These are phyloP conservation scores for Arbutus unedo DNA, from an alignment of 148 eudicot genomes.

Conservation along the genomic window DNA sequence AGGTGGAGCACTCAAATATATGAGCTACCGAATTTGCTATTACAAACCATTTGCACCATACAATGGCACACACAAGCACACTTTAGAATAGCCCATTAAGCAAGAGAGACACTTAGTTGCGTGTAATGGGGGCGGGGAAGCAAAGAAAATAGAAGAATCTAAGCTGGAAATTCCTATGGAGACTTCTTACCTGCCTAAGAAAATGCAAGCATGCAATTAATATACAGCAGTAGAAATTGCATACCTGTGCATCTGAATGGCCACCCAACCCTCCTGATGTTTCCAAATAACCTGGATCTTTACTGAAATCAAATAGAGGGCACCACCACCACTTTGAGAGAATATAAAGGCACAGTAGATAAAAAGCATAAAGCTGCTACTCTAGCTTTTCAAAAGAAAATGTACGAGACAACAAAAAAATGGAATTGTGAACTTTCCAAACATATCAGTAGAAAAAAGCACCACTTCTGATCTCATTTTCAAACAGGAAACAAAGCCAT, in stretches of 20 bases:
- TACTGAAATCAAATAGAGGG: slow-evolving; percentile 43
- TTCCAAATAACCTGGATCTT: slow-evolving; percentile 88
- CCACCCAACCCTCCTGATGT: slow-evolving; percentile 31
- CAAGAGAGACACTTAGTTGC: neutral
- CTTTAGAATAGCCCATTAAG: neutral
- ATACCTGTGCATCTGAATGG: slow-evolving; percentile 55
- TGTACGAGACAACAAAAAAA: neutral
- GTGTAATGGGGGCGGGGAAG: neutral
- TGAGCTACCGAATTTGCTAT: neutral
- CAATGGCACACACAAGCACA: neutral
- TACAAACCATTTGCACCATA: neutral
- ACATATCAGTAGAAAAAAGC: neutral
- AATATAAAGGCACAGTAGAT: neutral
- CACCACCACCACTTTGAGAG: slow-evolving; percentile 1
- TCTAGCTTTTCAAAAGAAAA: neutral
- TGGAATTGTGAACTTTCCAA: neutral
- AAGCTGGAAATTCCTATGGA: neutral
- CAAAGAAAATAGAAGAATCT: neutral
- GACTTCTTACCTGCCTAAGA: neutral
- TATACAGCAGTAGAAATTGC: neutral
- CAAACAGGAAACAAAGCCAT: neutral
- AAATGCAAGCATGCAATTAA: neutral
- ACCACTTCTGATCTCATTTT: slow-evolving; percentile 7
- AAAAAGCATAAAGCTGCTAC: neutral
- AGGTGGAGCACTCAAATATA: neutral